A percentile compares a stretch with the other conserved stretches of the same genome.
These are phyloP conservation scores for Lecanicillium sp. DNA, from an alignment of 2,329 filamentous ascomycete genomes.

Conservation along the genomic window DNA sequence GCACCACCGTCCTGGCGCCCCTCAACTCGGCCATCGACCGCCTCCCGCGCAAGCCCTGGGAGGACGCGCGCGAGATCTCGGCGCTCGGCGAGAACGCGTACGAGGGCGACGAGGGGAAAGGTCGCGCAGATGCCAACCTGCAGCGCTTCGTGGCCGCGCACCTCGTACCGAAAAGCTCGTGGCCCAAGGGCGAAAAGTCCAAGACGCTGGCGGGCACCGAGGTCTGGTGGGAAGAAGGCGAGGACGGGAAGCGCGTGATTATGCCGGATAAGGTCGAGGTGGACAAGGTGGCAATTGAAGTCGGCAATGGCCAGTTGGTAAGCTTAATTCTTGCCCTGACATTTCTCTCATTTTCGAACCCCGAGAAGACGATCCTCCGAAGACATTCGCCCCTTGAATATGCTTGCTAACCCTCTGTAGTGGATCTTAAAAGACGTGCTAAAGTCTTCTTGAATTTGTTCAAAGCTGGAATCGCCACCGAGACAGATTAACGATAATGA, in stretches of 20 bases:
- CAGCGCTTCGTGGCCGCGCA: slow-evolving; percentile 80
- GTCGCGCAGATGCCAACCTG: slow-evolving; percentile 71
- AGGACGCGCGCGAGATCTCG: slow-evolving; percentile 66
- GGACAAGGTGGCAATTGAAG: slow-evolving; percentile 63
- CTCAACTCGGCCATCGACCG: slow-evolving; percentile 73
- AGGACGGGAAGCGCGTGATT: slow-evolving; percentile 62
- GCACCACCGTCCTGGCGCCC: slow-evolving; percentile 83
- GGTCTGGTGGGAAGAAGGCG: slow-evolving; percentile 75
- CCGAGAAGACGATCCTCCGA: neutral
- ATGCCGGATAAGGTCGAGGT: slow-evolving; percentile 79
- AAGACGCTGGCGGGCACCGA: slow-evolving; percentile 58
- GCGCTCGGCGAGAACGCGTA: slow-evolving; percentile 65
- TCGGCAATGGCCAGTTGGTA: slow-evolving; percentile 79
- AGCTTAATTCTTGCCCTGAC: no score
- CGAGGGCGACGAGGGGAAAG: slow-evolving; percentile 65
- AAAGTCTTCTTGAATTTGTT: slow-evolving; percentile 33
- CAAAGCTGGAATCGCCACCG: no score
- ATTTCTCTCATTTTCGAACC: neutral
- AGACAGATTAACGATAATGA: slow-evolving; percentile 1
- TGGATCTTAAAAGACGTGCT: slow-evolving; percentile 61
- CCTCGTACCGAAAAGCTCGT: slow-evolving; percentile 68
- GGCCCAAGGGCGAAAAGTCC: slow-evolving; percentile 60
- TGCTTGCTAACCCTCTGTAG: slow-evolving; percentile 22
- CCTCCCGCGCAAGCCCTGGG: slow-evolving; percentile 83
- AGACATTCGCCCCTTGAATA: neutral